Evolutionary conservation across 2,329 filamentous ascomycete species (phyloP), one percentile per base, ranked within the genome.

Genomic region (Colletotrichum magnum): DNA sequence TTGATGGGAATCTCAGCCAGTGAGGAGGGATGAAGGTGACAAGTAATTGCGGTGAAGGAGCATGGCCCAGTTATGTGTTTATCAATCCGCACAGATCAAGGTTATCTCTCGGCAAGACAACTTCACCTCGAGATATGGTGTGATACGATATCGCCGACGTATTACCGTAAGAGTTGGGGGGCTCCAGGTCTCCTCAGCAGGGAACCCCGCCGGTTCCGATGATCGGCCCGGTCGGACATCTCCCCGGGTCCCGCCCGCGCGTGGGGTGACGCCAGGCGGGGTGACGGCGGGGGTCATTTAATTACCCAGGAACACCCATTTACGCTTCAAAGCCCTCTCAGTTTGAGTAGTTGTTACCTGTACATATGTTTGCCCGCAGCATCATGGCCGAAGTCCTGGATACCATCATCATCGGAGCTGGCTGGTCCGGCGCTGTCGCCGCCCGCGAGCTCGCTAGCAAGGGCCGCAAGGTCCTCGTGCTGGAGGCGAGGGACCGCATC

Each of bases 201-300:
- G 21, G 21, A 24, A 32, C 45, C 57, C 63, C 62, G 45, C 45
- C 63, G 28, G 57, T 67, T 69, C 67, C 67, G 63, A 69, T 69
- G 67, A 28, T 69, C 67, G 67, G 67, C 57, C 62, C 51, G 63
- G 51, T 69, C 67, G 62, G 67, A 67, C 67, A 69, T 67, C 63
- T 69, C 57, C 51, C 62, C 67, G 67, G 56, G 64, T 47, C 57
- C 63, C 67, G 50, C 56, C 50, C 64, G 54, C 41, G 28, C 41
- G 36, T 45, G 53, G 45, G 43, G 50, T 43, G 21, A 51, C 58
- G 58, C 21, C 21, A 60, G 39, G 59, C 50, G 62, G 67, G 67
- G 47, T 52, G 45, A 24, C 54, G 24, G 32, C 13, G 41, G 62
- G 62, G 60, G 51, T 48, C 32, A 61, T 57, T 60, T 45, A 66